These are phyloP conservation scores for Aristolochia fimbriata DNA, from an alignment of 164 flowering plant genomes.

Conservation along the genomic window DNA sequence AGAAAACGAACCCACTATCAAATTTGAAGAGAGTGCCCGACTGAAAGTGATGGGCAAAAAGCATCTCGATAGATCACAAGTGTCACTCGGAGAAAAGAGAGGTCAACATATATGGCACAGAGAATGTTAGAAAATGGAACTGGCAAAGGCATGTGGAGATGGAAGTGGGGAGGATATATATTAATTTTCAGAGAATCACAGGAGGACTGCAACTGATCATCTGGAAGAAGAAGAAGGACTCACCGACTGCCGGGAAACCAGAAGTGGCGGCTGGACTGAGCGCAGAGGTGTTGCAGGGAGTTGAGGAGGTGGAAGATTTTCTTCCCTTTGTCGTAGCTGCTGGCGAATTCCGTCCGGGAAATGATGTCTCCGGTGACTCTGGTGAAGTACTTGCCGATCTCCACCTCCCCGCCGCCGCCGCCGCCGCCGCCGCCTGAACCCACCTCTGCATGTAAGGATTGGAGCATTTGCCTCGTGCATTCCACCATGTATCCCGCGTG, in stretches of 20 bases:
- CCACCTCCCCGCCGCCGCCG: conserved; percentile 63
- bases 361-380: conserved; percentile 80
- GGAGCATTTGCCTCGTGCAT: conserved; percentile 53
- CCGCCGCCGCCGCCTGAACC: conserved; percentile 42
- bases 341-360: conserved; percentile 66
- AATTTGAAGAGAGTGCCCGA: neutral
- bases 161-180: neutral
- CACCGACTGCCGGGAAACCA: conserved; percentile 95
- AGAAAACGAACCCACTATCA: neutral
- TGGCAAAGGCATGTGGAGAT: neutral
- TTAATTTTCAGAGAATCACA: neutral
- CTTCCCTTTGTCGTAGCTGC: conserved; percentile 77
- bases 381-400: conserved; percentile 65
- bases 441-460: conserved; percentile 28
- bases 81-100: neutral
- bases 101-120: no score
- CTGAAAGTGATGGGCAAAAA: conserved; percentile 6
- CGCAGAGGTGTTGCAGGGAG: conserved; percentile 49
- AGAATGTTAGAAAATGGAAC: neutral
- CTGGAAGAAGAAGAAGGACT: conserved; percentile 7
- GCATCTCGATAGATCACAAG: neutral
- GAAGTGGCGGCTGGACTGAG: conserved; percentile 67
- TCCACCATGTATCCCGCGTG: conserved; percentile 80
- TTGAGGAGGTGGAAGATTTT: conserved; percentile 61
- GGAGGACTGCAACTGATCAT: no score